Evolutionary conservation across 2,329 filamentous ascomycete species (phyloP).

Genomic region (Cercospora nicotianae): DNA sequence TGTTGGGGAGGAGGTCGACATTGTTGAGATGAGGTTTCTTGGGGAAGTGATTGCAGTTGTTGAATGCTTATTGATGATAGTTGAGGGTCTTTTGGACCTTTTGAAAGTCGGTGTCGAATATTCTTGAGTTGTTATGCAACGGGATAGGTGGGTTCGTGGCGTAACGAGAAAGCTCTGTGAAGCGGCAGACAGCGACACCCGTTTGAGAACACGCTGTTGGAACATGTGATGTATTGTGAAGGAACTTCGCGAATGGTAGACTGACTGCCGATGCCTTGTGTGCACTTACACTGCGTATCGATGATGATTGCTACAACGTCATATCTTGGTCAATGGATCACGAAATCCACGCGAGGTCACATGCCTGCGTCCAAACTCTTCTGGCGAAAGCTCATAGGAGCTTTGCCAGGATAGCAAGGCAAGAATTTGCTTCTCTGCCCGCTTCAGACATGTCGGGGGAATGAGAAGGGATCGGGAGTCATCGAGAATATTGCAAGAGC

Average conservation of each 20-base stretch:
- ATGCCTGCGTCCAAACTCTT: neutral
- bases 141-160: neutral
- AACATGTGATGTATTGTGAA: neutral
- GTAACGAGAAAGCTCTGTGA: neutral
- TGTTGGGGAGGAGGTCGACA: constrained; percentile 6
- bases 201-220: neutral
- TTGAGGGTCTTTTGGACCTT: neutral
- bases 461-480: neutral
- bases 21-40: constrained; percentile 1
- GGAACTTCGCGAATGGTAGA: neutral
- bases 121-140: neutral
- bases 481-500: neutral
- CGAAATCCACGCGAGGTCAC: neutral
- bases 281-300: constrained; percentile 4
- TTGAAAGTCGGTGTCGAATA: neutral
- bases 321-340: neutral
- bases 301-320: constrained; percentile 9
- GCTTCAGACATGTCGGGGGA: neutral
- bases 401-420: neutral
- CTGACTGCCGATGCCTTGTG: neutral
- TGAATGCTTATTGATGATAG: neutral
- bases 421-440: neutral
- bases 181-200: neutral
- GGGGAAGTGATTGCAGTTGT: neutral
- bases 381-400: neutral